Evolutionary conservation across 2,329 filamentous ascomycete genomes (phyloP).

Genomic region (Neocucurbitaria cava): DNA sequence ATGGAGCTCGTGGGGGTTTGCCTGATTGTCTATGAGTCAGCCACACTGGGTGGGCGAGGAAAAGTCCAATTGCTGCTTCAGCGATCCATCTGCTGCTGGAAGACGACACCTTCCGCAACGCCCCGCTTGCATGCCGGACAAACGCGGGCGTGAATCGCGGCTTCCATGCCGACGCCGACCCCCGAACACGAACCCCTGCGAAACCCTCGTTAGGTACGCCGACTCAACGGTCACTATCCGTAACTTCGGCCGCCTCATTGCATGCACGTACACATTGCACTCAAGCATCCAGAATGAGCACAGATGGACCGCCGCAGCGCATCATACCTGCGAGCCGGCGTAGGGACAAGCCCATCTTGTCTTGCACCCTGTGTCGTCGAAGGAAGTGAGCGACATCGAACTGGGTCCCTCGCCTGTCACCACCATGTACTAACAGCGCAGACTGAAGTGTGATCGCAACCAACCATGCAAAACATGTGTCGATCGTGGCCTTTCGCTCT

Average conservation of each 20-base stretch:
- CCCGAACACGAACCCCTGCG: background rate
- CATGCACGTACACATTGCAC: background rate
- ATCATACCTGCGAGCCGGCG: slow-evolving; percentile 37
- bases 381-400: slow-evolving; percentile 27
- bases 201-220: background rate
- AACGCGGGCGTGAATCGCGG: background rate
- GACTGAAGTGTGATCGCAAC: slow-evolving; percentile 46
- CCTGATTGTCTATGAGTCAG: no score
- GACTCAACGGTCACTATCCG: background rate
- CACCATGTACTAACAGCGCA: slow-evolving; percentile 8
- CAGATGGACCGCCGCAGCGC: slow-evolving; percentile 23
- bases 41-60: no score
- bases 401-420: background rate
- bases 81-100: no score
- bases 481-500: slow-evolving; percentile 45
- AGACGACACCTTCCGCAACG: no score
- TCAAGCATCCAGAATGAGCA: slow-evolving; percentile 23
- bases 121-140: background rate
- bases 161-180: background rate
- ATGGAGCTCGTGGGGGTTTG: no score
- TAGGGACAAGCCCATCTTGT: slow-evolving; percentile 41
- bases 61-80: no score
- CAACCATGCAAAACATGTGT: slow-evolving; percentile 46
- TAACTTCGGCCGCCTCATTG: background rate
- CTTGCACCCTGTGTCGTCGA: slow-evolving; percentile 37